Evolutionary conservation across 768 basidiomycete genomes (phyloP).

Genomic region (Podaxis sp.): DNA sequence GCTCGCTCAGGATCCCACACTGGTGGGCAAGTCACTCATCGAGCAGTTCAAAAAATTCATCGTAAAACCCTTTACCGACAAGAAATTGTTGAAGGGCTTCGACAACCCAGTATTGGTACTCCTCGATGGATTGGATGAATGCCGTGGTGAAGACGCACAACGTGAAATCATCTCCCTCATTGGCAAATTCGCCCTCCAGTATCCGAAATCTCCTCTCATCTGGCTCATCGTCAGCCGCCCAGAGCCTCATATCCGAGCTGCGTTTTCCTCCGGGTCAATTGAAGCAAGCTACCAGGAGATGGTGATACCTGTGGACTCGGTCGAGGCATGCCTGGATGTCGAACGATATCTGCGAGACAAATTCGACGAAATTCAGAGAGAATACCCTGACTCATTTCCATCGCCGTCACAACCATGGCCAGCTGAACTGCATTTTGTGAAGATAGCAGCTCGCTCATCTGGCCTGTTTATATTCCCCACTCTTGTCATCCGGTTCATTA

Average conservation of each 20-base stretch:
- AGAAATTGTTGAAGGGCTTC: background rate
- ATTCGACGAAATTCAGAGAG: constrained; percentile 14
- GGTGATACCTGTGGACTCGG: constrained; percentile 7
- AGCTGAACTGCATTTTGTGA: constrained; percentile 1
- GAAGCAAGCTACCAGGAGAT: constrained; percentile 1
- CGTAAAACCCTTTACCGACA: constrained; percentile 12
- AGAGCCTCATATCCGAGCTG: constrained; percentile 22
- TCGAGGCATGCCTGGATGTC: constrained; percentile 20
- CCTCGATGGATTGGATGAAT: constrained; percentile 30
- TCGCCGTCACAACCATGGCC: constrained; percentile 22
- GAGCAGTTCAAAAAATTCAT: constrained; percentile 20
- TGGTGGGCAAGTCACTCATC: constrained; percentile 9
- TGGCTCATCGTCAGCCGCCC: constrained; percentile 29
- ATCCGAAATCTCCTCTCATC: constrained; percentile 17
- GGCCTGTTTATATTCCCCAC: constrained; percentile 28
- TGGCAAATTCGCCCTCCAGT: background rate
- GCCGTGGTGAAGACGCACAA: constrained; percentile 16
- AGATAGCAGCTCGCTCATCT: constrained; percentile 21
- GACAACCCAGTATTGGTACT: constrained; percentile 9
- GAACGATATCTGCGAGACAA: constrained; percentile 16
- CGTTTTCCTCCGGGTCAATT: background rate
- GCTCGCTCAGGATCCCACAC: constrained; percentile 9
- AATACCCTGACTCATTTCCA: background rate
- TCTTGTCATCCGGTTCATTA: constrained; percentile 23
- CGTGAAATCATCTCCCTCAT: constrained; percentile 18